Percentiles rank a stretch among this genome's conserved stretches.
Conservation (phyloP, 495 filamentous ascomycete species). For the Daldinia concentrica region DNA sequence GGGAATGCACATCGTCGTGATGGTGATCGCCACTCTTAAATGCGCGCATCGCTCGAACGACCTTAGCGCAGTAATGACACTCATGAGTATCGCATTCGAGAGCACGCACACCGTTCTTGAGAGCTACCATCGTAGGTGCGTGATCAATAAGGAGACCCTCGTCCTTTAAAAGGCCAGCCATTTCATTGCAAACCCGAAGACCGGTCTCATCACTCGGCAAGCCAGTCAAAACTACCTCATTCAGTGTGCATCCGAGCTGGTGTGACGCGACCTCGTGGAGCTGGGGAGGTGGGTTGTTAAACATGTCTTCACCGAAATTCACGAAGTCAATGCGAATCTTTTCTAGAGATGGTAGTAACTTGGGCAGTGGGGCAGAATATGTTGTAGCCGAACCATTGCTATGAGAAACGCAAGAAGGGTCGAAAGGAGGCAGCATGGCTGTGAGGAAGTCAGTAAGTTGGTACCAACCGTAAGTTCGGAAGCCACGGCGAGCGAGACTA, state of each 20-base stretch:
- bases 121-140: slow-evolving; percentile 47
- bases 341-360: slow-evolving; percentile 53
- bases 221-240: slow-evolving; percentile 57
- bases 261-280: slow-evolving; percentile 52
- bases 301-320: slow-evolving; percentile 53
- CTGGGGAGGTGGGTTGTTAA: slow-evolving; percentile 44
- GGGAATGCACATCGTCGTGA: slow-evolving; percentile 31
- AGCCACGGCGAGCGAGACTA: slow-evolving; percentile 50
- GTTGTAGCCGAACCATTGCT: background rate
- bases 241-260: slow-evolving; percentile 54
- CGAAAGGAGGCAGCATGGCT: slow-evolving; percentile 52
- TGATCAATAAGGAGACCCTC: slow-evolving; percentile 55
- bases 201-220: slow-evolving; percentile 51
- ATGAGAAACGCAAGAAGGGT: slow-evolving; percentile 26
- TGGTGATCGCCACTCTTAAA: slow-evolving; percentile 11
- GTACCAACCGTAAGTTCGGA: slow-evolving; percentile 59
- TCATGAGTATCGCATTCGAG: slow-evolving; percentile 34
- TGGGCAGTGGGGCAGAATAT: slow-evolving; percentile 37
- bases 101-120: slow-evolving; percentile 42
- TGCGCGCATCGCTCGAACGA: slow-evolving; percentile 49
- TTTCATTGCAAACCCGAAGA: slow-evolving; percentile 45
- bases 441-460: slow-evolving; percentile 57
- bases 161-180: slow-evolving; percentile 54
- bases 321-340: slow-evolving; percentile 58
- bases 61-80: slow-evolving; percentile 40